Conservation (phyloP, 208 protist genomes). For the Crithidia bombi region DNA sequence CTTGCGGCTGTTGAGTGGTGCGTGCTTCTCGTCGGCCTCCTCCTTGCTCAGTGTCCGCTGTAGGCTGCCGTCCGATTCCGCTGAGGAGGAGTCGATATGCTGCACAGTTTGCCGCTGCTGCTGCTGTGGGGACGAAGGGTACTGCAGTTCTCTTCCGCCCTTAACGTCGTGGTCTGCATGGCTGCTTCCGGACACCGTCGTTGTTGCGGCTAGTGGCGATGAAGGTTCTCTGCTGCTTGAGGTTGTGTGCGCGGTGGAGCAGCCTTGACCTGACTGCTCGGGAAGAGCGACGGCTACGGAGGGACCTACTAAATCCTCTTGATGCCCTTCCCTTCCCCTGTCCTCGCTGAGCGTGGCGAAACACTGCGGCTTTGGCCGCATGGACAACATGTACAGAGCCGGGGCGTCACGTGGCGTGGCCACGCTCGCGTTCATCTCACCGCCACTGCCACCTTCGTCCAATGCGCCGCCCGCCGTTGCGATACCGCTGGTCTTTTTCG, state of each 20-base stretch:
- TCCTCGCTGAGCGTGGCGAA: neutral
- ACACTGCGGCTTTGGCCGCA: neutral
- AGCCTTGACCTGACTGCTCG: too few relatives aligned
- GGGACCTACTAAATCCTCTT: too few relatives aligned
- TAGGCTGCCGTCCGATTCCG: too few relatives aligned
- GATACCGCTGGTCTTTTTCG: neutral
- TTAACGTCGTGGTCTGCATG: too few relatives aligned
- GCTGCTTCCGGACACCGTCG: too few relatives aligned
- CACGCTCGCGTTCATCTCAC: neutral
- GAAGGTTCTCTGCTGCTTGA: too few relatives aligned
- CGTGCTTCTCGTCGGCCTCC: neutral
- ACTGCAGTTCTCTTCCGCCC: too few relatives aligned
- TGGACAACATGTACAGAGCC: neutral
- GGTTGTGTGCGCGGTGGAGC: too few relatives aligned
- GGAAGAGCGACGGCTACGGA: too few relatives aligned
- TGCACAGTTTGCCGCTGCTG: too few relatives aligned
- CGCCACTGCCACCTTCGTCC: neutral
- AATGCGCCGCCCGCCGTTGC: neutral
- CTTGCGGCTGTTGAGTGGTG: neutral
- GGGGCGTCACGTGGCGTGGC: slow-evolving; percentile 4
- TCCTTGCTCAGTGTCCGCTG: neutral
- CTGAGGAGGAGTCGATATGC: neutral
- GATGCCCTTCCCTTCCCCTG: neutral
- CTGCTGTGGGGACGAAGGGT: too few relatives aligned
- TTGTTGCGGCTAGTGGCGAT: too few relatives aligned